Base-by-base conservation (phyloP, 2,329 filamentous ascomycete species). In the Lecanicillium sp. region DNA sequence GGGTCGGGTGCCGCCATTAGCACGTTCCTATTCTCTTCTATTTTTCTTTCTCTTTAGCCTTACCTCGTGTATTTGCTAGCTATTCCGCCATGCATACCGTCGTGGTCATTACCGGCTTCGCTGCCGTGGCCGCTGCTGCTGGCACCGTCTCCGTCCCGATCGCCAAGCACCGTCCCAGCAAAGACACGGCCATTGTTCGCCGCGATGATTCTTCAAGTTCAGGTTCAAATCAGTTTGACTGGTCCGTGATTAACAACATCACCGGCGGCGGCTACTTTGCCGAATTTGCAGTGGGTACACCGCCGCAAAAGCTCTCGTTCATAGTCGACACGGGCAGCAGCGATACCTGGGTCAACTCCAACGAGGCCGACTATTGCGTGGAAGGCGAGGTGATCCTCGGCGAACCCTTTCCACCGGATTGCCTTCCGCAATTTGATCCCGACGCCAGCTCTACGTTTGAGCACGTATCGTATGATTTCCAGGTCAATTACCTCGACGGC, bases 241-340 rank as follows among this genome's bases (percentile, higher is more conserved):
- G 75, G 27, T 56, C 51, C 8, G 59, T 58, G 20, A 33, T 67
- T 51, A 78, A 79, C 57, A 75, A 74, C 45, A 50, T 75, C 43
- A 68, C 65, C 0, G 68, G 65, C 33, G 73, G 71, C 25, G 67
- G 71, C 12, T 79, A 78, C 58, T 76, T 69, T 51, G 68, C 71
- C 29, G 64, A 74, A 36, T 66, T 81, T 30, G 58, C 60, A n/a
- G 56, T 81, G 30, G 78, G 78, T 35, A 78, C 75, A 0, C 78
- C 78, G 1, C 59, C 63, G 1, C 77, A 81, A 54, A 54, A 57
- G 4, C 54, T 79, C 36, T 63, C 57, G 38, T 62, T 81, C 48
- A 63, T 74, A 37, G 65, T 80, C 45, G 77, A 81, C 55, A 81
- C 77, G 3, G 78, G 77, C 19, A 78, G 73, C 53, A 77, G 71